Evolutionary conservation across 208 protist genomes (phyloP).

Genomic region (Trichomonas tenax): DNA sequence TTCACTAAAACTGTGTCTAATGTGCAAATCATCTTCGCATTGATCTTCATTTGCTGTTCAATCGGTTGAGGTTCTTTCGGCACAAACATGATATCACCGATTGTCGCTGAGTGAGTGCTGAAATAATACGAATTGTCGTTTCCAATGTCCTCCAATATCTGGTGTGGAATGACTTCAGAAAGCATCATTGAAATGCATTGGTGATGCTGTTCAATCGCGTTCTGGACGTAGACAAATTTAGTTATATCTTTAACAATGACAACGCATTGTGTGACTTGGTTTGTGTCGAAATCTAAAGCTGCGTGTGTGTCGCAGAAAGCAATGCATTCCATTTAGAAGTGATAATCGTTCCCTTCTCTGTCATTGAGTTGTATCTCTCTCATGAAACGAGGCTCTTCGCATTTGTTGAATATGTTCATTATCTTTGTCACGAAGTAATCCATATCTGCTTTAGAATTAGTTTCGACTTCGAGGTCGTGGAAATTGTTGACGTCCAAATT

Average conservation of each 20-base stretch:
- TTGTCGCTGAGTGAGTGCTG: not conserved
- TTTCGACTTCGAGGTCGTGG: not conserved
- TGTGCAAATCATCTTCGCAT: not conserved
- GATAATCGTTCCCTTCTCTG: not conserved
- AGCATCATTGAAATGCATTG: not conserved
- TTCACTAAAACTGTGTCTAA: not conserved
- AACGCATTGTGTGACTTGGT: not conserved
- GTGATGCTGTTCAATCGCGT: not conserved
- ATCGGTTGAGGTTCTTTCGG: not conserved
- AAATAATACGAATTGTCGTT: not conserved
- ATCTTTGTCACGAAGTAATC: not conserved
- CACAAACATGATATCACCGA: not conserved
- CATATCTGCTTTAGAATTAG: not conserved
- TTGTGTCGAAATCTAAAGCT: not conserved
- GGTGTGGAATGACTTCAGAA: not conserved
- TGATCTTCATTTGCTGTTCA: not conserved
- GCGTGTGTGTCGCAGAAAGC: not conserved
- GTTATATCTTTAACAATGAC: not conserved
- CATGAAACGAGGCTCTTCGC: not conserved
- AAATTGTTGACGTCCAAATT: not conserved
- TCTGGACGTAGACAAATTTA: not conserved
- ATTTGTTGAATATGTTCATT: not conserved
- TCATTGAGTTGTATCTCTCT: not conserved
- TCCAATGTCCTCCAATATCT: not conserved
- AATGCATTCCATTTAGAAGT: not conserved